Evolutionary conservation across 2,329 filamentous ascomycete species (phyloP), one percentile per base, ranked within the genome.

Genomic region (Sporothrix sp.): DNA sequence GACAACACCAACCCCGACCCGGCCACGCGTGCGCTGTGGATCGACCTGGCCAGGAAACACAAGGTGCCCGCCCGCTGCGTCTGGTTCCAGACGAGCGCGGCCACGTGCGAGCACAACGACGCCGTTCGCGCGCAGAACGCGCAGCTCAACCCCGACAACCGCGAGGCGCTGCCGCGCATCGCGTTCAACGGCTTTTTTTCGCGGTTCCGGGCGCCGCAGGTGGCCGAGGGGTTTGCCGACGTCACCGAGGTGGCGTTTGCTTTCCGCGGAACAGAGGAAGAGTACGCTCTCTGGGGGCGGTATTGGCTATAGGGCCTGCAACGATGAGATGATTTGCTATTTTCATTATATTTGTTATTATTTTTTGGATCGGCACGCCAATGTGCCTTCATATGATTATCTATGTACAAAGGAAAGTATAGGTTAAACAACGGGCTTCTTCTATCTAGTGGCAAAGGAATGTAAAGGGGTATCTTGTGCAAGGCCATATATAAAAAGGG

Each of bases 1-100:
- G 93, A 98, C 66, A 97, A 95, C 65, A 97, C 93, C n/a, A 98
- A 98, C 63, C 80, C 90, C 27, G 85, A 95, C 67, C 65, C 73
- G 10, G 84, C 87, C 48, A 87, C 84, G 21, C 78, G 93, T 57
- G 75, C 76, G n/a, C 69, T 85, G 54, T 97, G 91, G 91, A 68
- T 87, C 28, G 71, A 78, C 23, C 68, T 97, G 27, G 89, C 89
- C 16, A 76, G 74, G 56, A 83, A 84, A 59, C 69, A 80, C 60
- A 71, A 78, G 4, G 73, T 94, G 2, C 84, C 86, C 2, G 85
- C 95, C 58, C 84, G 91, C 42, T 95, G 91, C 62, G 73, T 97
- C 9, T 84, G 85, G 66, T 93, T 98, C 69, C 85, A 82, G 47
- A 84, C 88, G 11, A 73, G 82, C 1, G 66, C 81, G 23, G 74